Base-by-base conservation (phyloP, 192 early-diverging fungal species). In the Entomortierella beljakovae region DNA sequence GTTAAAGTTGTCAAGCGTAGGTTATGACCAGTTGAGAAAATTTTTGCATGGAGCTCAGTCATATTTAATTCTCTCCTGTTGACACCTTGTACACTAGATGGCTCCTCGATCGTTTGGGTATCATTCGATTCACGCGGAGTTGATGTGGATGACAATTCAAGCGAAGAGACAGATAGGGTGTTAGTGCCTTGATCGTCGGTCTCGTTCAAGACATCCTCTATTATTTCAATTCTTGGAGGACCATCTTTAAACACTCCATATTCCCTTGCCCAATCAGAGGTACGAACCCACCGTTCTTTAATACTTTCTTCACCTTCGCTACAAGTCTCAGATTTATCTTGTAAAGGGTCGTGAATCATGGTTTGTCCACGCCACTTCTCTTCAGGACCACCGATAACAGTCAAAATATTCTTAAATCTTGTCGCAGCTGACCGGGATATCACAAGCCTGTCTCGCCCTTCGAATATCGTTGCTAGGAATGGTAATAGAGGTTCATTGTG, bases 321-420 rank as follows among this genome's bases (percentile, higher is more conserved):
- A 2, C 2, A 0, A 3, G 33, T 37, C 42, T 57, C 42, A 43
- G 20, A 15, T 32, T 25, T 33, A 22, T 55, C 43, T n/a, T 77
- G 48, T 28, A 42, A 54, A 11, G 73, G 73, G 33, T 77, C 74
- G 33, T 77, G 74, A 43, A 77, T 63, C 53, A 77, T 62, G 16
- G 64, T 66, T 2, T 55, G 22, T 3, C 74, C 74, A 22, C 74
- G 59, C 74, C 74, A 77, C n/a, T 77, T 43, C 32, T 87, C 86
- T 28, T 70, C 64, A 3, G 76, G 56, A 11, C 86, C 86, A 2
- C 82, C 86, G 29, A 85, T 80, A 16, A 83, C 60, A 9, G 38
- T 51, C 22, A 87, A 43, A 40, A 87, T 85, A 9, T 51, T 48
- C 6, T 73, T 59, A 16, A 87, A 64, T 20, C 79, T 62, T 6